A percentile compares a stretch with the other conserved stretches of the same genome.
phyloP scores from a whole-genome alignment of 1,284 basidiomycete genomes.

The Puccinia coronata region DNA sequence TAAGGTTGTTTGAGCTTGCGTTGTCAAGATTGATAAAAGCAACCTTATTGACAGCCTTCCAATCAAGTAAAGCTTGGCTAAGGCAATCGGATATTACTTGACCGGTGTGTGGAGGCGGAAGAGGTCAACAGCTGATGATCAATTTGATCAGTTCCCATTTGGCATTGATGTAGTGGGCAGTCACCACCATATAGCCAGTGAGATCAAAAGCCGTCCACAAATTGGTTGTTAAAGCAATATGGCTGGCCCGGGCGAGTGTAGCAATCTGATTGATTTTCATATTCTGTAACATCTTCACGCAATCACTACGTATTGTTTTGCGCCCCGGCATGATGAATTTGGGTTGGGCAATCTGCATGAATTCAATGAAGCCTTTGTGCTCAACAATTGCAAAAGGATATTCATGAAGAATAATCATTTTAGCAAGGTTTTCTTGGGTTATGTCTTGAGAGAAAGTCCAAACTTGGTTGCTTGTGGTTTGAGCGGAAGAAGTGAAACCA shows the following conservation, averaged over 20 bases:
- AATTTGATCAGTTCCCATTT: not conserved
- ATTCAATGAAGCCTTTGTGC: no score
- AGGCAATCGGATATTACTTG: not conserved
- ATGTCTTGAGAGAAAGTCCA: not conserved
- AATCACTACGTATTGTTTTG: not conserved
- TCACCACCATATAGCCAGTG: no score
- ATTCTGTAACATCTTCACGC: not conserved
- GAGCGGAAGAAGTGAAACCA: no score
- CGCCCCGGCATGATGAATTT: not conserved
- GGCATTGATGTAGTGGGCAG: no score
- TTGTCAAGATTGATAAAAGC: not conserved
- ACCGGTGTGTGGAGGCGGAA: not conserved
- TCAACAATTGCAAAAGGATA: no score
- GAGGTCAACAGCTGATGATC: not conserved
- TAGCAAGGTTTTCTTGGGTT: not conserved
- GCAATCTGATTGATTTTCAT: not conserved
- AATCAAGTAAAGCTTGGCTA: not conserved
- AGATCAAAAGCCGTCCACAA: no score
- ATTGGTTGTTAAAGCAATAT: not conserved
- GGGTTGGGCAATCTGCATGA: not conserved
- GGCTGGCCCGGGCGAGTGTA: not conserved
- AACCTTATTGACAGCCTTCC: not conserved
- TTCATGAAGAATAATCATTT: no score
- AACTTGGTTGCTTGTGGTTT: not conserved
- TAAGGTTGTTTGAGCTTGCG: not conserved